Conservation (phyloP, 306 rosid genomes). For the Vicia faba region DNA sequence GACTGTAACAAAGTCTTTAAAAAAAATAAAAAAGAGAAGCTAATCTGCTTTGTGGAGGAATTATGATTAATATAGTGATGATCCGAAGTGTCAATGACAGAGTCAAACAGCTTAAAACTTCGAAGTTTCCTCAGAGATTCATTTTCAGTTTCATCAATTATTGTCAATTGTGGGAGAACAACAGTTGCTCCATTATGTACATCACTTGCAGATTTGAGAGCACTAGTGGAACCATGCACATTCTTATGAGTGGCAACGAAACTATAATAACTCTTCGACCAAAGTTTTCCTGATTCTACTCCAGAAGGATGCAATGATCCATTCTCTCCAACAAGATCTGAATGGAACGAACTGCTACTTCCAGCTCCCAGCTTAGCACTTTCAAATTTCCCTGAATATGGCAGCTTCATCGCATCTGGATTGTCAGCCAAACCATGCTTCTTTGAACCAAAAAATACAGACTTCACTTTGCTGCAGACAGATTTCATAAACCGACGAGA, state of each 20-base stretch:
- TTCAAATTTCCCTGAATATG: conserved; percentile 30
- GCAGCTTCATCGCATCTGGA: no score
- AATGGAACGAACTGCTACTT: conserved; percentile 32
- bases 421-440: conserved; percentile 18
- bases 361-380: conserved; percentile 43
- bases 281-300: no score
- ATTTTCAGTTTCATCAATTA: conserved; percentile 41
- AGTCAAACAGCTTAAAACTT: conserved; percentile 52
- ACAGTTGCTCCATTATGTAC: conserved; percentile 31
- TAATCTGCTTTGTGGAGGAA: no score
- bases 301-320: no score
- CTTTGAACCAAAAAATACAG: conserved; percentile 33
- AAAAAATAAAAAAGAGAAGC: no score
- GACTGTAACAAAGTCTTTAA: no score
- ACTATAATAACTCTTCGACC: no score
- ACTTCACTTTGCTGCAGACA: conserved; percentile 52
- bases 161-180: conserved; percentile 36
- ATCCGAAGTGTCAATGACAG: no score
- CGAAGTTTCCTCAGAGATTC: conserved; percentile 56
- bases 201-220: conserved; percentile 38
- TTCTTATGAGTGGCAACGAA: conserved; percentile 35
- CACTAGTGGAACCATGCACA: conserved; percentile 32
- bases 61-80: no score
- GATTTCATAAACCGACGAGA: conserved; percentile 48
- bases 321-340: background rate